Evolutionary conservation across 2,329 filamentous ascomycete species (phyloP).

Genomic region (Aspergillus candidus): DNA sequence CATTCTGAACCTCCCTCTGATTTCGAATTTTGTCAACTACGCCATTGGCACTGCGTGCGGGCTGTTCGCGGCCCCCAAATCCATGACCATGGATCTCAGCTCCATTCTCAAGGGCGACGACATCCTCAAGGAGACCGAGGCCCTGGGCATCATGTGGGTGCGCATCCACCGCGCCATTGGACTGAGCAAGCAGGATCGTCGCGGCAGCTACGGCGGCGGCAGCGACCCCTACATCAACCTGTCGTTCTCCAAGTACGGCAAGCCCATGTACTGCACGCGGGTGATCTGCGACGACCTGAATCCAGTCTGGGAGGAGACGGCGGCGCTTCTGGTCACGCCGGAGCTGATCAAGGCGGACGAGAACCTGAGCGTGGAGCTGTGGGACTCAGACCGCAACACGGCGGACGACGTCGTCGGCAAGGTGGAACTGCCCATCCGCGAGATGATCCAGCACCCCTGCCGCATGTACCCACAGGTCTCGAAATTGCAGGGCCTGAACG

Average conservation of each 20-base stretch:
- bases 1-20: conserved; percentile 82
- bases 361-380: conserved; percentile 85
- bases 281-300: conserved; percentile 94
- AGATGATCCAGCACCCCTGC: conserved; percentile 88
- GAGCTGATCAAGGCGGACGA: conserved; percentile 92
- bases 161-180: conserved; percentile 82
- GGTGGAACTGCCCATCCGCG: conserved; percentile 85
- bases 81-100: conserved; percentile 82
- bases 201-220: conserved; percentile 76
- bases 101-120: conserved; percentile 88
- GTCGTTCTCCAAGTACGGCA: conserved; percentile 91
- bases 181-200: conserved; percentile 83
- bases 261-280: conserved; percentile 95
- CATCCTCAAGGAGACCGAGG: conserved; percentile 77
- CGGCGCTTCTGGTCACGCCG: conserved; percentile 76
- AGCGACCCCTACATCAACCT: conserved; percentile 95
- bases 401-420: conserved; percentile 95
- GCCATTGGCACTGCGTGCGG: conserved; percentile 79
- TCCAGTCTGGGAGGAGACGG: conserved; percentile 83
- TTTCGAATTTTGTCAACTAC: conserved; percentile 96
- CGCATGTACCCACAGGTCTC: conserved; percentile 89
- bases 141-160: conserved; percentile 85
- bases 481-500: conserved; percentile 73
- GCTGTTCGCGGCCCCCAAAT: conserved; percentile 93
- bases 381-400: conserved; percentile 90